Evolutionary conservation across 352 stramenopile species (phyloP).

Genomic region (Lagenidium giganteum): DNA sequence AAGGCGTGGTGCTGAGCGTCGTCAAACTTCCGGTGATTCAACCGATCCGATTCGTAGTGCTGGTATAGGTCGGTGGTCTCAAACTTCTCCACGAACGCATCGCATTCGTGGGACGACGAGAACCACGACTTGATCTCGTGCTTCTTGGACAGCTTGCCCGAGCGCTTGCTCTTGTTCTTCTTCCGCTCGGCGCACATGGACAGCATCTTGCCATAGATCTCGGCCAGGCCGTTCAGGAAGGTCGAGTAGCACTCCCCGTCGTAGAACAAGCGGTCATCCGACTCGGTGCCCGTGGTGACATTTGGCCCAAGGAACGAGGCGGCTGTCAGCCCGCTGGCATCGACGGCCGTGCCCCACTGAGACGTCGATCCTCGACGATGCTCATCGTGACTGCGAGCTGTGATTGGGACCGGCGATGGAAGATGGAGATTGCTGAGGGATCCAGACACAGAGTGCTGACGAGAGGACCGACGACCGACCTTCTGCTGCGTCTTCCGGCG

Average conservation of each 20-base stretch:
- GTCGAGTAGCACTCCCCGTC: slow-evolving; percentile 46
- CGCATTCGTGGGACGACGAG: slow-evolving; percentile 76
- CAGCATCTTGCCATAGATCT: slow-evolving; percentile 64
- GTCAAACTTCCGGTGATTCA: too few relatives aligned
- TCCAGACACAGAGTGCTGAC: slow-evolving; percentile 5
- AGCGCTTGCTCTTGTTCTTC: slow-evolving; percentile 38
- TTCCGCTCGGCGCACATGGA: slow-evolving; percentile 54
- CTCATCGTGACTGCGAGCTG: too few relatives aligned
- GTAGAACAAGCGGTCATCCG: slow-evolving; percentile 57
- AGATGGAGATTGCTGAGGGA: too few relatives aligned
- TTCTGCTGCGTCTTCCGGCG: slow-evolving; percentile 59
- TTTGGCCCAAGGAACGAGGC: background rate
- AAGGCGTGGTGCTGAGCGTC: too few relatives aligned
- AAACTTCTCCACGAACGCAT: slow-evolving; percentile 78
- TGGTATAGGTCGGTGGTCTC: slow-evolving; percentile 40
- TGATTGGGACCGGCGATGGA: too few relatives aligned
- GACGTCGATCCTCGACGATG: too few relatives aligned
- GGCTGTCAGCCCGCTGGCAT: background rate
- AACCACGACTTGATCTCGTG: slow-evolving; percentile 86
- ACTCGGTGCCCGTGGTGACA: slow-evolving; percentile 4
- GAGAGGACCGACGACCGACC: slow-evolving; percentile 21
- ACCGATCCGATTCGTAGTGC: too few relatives aligned
- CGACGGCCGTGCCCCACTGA: slow-evolving; percentile 1
- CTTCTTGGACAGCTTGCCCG: slow-evolving; percentile 52
- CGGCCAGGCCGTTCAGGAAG: slow-evolving; percentile 50